Percentiles rank a stretch among this genome's conserved stretches.
These are phyloP conservation scores for Saccharomyces pastorianus DNA, from an alignment of 1,139 yeast genomes.

Conservation along the genomic window DNA sequence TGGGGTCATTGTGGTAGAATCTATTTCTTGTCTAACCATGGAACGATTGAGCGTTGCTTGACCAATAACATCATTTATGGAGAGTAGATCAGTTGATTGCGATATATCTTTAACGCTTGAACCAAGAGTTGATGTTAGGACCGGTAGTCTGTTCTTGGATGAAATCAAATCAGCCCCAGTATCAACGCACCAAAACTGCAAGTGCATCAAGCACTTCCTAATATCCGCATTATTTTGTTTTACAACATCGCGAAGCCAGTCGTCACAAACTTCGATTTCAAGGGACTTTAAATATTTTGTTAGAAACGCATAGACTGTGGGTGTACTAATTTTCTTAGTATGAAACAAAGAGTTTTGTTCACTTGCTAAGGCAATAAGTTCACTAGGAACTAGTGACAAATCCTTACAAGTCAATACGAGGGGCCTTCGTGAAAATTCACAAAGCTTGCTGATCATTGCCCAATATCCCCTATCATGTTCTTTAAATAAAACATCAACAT, in stretches of 20 bases:
- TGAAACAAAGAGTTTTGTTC: constrained; percentile 38
- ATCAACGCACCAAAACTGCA: constrained; percentile 43
- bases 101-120: not conserved
- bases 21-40: constrained; percentile 33
- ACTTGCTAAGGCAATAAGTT: constrained; percentile 40
- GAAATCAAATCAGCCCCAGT: constrained; percentile 18
- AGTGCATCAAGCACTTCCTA: constrained; percentile 44
- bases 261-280: constrained; percentile 35
- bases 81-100: constrained; percentile 32
- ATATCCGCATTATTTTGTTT: constrained; percentile 40
- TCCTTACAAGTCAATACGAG: constrained; percentile 69
- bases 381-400: constrained; percentile 45
- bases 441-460: constrained; percentile 58
- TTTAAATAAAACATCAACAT: constrained; percentile 74
- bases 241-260: constrained; percentile 34
- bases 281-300: constrained; percentile 35
- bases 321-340: constrained; percentile 24
- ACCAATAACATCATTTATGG: constrained; percentile 37
- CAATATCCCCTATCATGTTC: constrained; percentile 73
- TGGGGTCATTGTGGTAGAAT: constrained; percentile 37
- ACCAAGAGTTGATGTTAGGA: not conserved
- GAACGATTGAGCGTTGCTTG: constrained; percentile 32
- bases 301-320: constrained; percentile 29
- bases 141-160: constrained; percentile 27
- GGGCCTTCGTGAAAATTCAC: constrained; percentile 68